Conservation (phyloP, 1,284 basidiomycete genomes). For the Cystobasidium slooffiae region DNA sequence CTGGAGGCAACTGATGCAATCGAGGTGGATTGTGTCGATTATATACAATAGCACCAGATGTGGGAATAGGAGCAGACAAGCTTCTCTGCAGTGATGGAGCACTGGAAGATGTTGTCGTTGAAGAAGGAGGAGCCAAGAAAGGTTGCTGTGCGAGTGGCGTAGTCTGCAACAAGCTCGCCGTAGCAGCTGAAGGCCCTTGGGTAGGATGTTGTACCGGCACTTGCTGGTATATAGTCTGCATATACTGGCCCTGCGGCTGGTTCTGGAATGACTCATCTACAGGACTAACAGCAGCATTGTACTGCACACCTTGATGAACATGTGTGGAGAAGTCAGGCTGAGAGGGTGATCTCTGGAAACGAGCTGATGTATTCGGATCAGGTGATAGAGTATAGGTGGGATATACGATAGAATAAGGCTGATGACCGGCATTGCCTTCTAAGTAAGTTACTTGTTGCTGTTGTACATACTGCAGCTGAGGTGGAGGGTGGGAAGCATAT, state of each 20-base stretch:
- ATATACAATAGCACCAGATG: background rate
- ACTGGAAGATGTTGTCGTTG: background rate
- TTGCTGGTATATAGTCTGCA: conserved; percentile 1
- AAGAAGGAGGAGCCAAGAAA: conserved; percentile 10
- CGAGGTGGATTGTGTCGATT: background rate
- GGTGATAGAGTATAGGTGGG: background rate
- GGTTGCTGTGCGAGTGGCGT: background rate
- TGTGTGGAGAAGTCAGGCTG: conserved; percentile 7
- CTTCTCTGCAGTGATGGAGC: conserved; percentile 8
- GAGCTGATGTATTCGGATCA: background rate
- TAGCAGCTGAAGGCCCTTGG: background rate
- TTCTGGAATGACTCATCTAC: background rate
- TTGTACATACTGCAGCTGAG: too few species aligned
- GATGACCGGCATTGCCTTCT: conserved; percentile 11
- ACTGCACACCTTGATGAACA: background rate
- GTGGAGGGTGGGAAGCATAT: background rate
- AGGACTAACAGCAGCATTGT: conserved; percentile 2
- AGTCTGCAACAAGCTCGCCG: background rate
- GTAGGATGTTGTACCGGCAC: background rate
- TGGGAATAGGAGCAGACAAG: conserved; percentile 8
- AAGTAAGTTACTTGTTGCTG: background rate
- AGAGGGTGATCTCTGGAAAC: conserved; percentile 3
- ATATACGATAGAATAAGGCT: background rate
- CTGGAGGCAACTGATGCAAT: background rate
- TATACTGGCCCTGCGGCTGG: conserved; percentile 4